phyloP scores from a whole-genome alignment of 148 eudicot genomes.

The Dianthus caryophyllus region DNA sequence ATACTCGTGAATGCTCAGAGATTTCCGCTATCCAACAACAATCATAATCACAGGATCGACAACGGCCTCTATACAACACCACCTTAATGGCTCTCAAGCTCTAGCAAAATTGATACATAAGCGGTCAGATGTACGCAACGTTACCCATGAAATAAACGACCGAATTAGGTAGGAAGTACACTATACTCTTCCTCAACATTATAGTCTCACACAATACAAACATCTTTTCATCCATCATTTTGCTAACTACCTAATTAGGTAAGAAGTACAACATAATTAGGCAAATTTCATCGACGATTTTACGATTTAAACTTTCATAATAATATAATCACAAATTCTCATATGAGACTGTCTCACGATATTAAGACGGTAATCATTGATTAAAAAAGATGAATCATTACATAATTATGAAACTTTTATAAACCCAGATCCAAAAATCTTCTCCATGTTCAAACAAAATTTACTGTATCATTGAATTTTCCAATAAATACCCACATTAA shows the following conservation, averaged over 20 bases:
- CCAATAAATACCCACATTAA: neutral
- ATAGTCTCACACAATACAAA: neutral
- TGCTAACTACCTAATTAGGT: neutral
- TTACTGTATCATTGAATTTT: conserved; percentile 9
- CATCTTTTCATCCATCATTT: conserved; percentile 1
- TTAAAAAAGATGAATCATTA: neutral
- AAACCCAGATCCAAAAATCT: conserved; percentile 4
- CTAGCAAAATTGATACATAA: no score
- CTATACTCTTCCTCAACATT: no score
- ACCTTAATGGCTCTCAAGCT: no score
- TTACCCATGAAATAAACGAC: no score
- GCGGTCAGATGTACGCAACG: no score
- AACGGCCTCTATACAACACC: neutral
- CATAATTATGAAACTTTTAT: neutral
- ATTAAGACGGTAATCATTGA: conserved; percentile 2
- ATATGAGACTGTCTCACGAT: no score
- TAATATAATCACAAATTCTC: neutral
- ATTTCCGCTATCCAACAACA: neutral
- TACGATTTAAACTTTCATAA: neutral
- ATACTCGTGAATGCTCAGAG: neutral
- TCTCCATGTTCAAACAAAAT: neutral
- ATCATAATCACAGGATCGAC: neutral
- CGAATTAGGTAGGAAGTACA: no score
- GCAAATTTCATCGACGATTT: neutral
- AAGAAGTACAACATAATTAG: no score